These are phyloP conservation scores for Tetrapisispora namnaoensis DNA, from an alignment of 805 yeast species.

Conservation along the genomic window DNA sequence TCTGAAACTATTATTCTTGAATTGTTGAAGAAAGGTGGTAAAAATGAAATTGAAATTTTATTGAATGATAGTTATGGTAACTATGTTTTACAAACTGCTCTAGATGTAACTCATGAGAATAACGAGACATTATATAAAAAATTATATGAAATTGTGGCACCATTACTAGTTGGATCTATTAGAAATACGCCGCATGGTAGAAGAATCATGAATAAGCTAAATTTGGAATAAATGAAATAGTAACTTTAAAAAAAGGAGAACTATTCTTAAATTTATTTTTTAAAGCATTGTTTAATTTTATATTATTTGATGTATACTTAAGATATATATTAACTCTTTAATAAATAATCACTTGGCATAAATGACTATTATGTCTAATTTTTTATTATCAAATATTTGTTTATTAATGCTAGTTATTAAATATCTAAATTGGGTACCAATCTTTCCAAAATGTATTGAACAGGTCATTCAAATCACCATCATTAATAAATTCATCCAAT, in stretches of 20 bases:
- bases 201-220: conserved; percentile 67
- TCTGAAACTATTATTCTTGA: conserved; percentile 43
- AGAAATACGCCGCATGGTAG: conserved; percentile 94
- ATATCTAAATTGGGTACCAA: conserved; percentile 8
- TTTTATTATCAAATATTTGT: neutral
- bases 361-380: neutral
- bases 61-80: conserved; percentile 90
- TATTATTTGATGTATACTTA: neutral
- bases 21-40: conserved; percentile 30
- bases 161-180: conserved; percentile 61
- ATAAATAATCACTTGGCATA: neutral
- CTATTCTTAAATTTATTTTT: no score
- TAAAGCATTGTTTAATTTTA: neutral
- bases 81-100: conserved; percentile 86
- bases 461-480: conserved; percentile 22
- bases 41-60: conserved; percentile 35
- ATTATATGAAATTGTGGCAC: conserved; percentile 52
- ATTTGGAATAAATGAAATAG: conserved; percentile 11
- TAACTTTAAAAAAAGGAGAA: neutral
- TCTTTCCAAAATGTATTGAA: conserved; percentile 26
- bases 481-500: conserved; percentile 24
- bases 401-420: no score
- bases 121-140: conserved; percentile 37
- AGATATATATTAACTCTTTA: neutral
- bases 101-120: conserved; percentile 43